Evolutionary conservation across 495 filamentous ascomycete genomes (phyloP).

Genomic region (Tuber calosporum): DNA sequence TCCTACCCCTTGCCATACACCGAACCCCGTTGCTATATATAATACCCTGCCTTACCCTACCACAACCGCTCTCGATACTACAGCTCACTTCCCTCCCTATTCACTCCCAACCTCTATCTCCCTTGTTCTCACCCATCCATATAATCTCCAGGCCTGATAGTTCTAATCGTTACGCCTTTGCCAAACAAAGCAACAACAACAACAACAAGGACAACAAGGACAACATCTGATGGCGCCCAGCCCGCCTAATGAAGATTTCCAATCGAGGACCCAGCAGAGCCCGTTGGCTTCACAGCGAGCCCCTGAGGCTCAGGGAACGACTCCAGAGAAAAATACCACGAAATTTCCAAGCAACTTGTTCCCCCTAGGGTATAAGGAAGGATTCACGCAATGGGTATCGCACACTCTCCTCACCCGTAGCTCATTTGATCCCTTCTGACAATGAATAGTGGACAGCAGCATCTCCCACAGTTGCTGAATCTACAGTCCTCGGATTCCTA

Average conservation of each 20-base stretch:
- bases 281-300: conserved; percentile 51
- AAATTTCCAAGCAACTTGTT: conserved; percentile 47
- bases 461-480: conserved; percentile 76
- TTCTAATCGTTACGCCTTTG: conserved; percentile 9
- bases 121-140: conserved; percentile 10
- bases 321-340: conserved; percentile 39
- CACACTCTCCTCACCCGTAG: conserved; percentile 8
- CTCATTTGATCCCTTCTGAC: conserved; percentile 6
- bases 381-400: conserved; percentile 83
- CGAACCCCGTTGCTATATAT: background rate
- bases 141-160: conserved; percentile 23
- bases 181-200: background rate
- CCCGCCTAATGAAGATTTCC: conserved; percentile 40
- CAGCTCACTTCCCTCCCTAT: background rate
- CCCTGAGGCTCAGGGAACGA: conserved; percentile 42
- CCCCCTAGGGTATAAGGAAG: conserved; percentile 84
- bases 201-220: too few species aligned
- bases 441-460: conserved; percentile 66
- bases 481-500: conserved; percentile 78
- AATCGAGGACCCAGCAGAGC: conserved; percentile 45
- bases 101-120: background rate
- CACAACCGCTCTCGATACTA: background rate
- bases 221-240: conserved; percentile 23
- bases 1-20: background rate
- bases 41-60: background rate